Base-by-base conservation (phyloP, 2,329 filamentous ascomycete genomes). In the Hymenoscyphus fraxineus region DNA sequence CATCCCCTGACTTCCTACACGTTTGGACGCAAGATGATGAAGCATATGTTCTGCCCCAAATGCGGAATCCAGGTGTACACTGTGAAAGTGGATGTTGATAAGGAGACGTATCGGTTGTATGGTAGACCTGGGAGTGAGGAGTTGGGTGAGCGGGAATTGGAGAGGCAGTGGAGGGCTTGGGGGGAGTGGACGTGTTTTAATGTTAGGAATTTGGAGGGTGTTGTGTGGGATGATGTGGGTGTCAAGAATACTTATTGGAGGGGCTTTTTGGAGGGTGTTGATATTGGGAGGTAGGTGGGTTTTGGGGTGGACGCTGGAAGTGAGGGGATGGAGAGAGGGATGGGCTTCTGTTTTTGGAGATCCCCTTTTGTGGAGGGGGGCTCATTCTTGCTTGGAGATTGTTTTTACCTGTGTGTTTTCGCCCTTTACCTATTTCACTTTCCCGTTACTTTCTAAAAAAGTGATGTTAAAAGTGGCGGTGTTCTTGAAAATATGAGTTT, bases 61-160 rank as follows among this genome's bases (percentile, higher is more conserved):
- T 65, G 64, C 39, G 64, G 64, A 5, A 60, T 65, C n/a, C 22
- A 31, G 3, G 54, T 62, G 13, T 62, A 47, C 27, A 35, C 39
- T 4, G 6, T 31, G 2, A 61, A 61, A 56, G 6, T n/a, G 9
- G 32, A 41, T 40, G 4, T 55, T 12, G 39, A 16, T 16, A 2
- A 59, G 32, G 56, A 65, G 41, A 55, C 44, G 22, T 58, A 55
- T 31, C 22, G 54, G 27, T n/a, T 44, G 4, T 47, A n/a, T 32
- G 22, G 19, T 55, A 40, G 39, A 19, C 31, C 19, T 3, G 19
- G 15, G 31, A 5, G 44, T 22, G 32, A 41, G 39, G 40, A 44
- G 16, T 51, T 19, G 59, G 15, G n/a, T n/a, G 58, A 27, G 58
- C n/a, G 44, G 61, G 56, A 32, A 3, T 55, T 59, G 61, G 41